Conservation (phyloP, 352 stramenopile species). For the Pythium aristosporum region DNA sequence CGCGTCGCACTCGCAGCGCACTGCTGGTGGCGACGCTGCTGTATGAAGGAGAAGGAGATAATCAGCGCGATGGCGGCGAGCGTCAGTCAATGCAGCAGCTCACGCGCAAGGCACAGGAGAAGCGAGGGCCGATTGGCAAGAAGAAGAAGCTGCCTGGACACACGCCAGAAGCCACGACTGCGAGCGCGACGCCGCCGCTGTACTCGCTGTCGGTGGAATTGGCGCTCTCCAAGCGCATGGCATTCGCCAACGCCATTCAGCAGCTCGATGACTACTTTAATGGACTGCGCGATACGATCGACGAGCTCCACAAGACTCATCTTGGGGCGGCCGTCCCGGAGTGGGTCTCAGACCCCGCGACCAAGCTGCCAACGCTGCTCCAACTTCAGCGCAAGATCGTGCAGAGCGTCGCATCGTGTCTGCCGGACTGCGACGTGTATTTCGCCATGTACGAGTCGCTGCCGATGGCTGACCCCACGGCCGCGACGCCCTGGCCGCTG, state of each 20-base stretch:
- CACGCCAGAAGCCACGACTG: not conserved
- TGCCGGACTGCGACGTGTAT: conserved; percentile 75
- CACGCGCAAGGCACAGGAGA: not conserved
- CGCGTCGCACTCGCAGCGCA: conserved; percentile 55
- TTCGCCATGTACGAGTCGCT: conserved; percentile 58
- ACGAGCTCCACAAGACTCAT: conserved; percentile 11
- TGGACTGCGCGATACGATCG: conserved; percentile 26
- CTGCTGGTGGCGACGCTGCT: conserved; percentile 38
- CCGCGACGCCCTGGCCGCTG: conserved; percentile 28
- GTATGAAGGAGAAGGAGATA: conserved; percentile 12
- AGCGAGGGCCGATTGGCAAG: not conserved
- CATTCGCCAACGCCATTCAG: conserved; percentile 38
- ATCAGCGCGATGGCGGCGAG: not conserved
- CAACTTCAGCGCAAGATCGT: conserved; percentile 63
- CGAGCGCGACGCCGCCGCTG: conserved; percentile 22
- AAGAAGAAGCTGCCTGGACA: not conserved
- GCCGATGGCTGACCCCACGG: conserved; percentile 32
- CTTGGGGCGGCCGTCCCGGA: conserved; percentile 9
- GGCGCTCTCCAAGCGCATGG: conserved; percentile 53
- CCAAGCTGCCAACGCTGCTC: conserved; percentile 53
- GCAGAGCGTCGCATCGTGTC: conserved; percentile 48
- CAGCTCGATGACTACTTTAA: conserved; percentile 45
- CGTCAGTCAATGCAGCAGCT: too few relatives aligned
- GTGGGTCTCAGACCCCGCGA: conserved; percentile 21
- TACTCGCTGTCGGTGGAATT: conserved; percentile 59